Evolutionary conservation across 768 basidiomycete species (phyloP).

Genomic region (Glaciozyma martinii): DNA sequence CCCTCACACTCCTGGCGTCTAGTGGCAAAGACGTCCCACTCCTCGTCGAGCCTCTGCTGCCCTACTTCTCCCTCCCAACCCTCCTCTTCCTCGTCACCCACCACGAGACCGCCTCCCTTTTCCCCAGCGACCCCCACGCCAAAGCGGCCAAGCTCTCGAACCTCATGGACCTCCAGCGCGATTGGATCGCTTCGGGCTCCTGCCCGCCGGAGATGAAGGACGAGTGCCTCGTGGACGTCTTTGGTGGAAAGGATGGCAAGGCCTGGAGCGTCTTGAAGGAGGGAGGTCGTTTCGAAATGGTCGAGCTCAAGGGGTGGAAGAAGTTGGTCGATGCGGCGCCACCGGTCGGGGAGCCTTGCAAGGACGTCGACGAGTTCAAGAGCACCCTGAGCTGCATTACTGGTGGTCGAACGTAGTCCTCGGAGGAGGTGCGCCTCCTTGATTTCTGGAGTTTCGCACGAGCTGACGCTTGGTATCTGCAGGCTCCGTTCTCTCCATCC

Average conservation of each 20-base stretch:
- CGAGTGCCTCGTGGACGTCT: slow-evolving; percentile 9
- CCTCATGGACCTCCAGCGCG: slow-evolving; percentile 9
- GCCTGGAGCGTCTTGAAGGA: neutral
- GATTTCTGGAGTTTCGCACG: neutral
- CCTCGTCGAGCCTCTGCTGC: neutral
- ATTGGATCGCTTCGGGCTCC: neutral
- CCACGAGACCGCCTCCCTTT: neutral
- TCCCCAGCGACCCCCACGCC: neutral
- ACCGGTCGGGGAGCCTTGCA: neutral
- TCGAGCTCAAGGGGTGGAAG: neutral
- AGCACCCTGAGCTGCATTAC: neutral
- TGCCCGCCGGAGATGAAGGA: slow-evolving; percentile 2
- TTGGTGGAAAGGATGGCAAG: neutral
- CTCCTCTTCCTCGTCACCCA: slow-evolving; percentile 4
- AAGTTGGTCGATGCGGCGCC: neutral
- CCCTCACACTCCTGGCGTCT: neutral
- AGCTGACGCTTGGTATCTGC: no score
- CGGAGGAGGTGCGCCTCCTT: neutral
- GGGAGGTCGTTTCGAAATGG: neutral
- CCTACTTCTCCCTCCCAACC: slow-evolving; percentile 3
- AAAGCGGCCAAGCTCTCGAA: neutral
- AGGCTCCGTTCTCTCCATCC: slow-evolving; percentile 6
- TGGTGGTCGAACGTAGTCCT: slow-evolving; percentile 8
- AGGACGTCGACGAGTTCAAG: slow-evolving; percentile 2
- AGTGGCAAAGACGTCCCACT: neutral